A percentile compares a stretch with the other conserved stretches of the same genome.
phyloP scores from a whole-genome alignment of 202 grass and related monocot species.

The Cymbopogon flexuosus region DNA sequence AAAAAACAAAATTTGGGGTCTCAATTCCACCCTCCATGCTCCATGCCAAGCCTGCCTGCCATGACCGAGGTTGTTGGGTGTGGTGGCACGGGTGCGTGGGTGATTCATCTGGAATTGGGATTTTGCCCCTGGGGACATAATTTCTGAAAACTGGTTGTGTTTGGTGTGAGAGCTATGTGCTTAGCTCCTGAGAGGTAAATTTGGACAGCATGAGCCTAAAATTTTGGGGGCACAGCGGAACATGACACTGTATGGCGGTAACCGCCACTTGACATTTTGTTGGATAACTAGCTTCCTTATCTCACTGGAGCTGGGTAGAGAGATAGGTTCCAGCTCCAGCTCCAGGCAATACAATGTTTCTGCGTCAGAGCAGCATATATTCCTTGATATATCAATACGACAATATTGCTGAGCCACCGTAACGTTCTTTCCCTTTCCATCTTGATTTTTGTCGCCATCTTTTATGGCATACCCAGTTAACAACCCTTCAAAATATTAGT shows the following conservation, averaged over 20 bases:
- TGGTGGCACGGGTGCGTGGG: not conserved
- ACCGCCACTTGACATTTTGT: too few relatives aligned
- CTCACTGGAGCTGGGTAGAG: not conserved
- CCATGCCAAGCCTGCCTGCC: not conserved
- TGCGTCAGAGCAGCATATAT: not conserved
- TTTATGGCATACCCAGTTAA: not conserved
- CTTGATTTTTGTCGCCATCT: too few relatives aligned
- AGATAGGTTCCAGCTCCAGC: not conserved
- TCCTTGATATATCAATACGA: not conserved
- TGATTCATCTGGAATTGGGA: not conserved
- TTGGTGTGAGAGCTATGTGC: not conserved
- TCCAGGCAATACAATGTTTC: not conserved
- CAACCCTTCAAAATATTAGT: not conserved
- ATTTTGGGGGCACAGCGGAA: too few relatives aligned
- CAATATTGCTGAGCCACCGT: too few relatives aligned
- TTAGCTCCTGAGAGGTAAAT: not conserved
- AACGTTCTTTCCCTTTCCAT: too few relatives aligned
- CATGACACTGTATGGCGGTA: too few relatives aligned
- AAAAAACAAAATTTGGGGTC: not conserved
- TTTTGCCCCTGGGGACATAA: not conserved
- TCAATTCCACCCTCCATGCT: not conserved
- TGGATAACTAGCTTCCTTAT: not conserved
- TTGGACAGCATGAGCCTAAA: not conserved
- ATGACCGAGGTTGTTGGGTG: not conserved
- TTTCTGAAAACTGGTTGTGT: not conserved